Percentiles rank a stretch among this genome's conserved stretches.
phyloP scores from a whole-genome alignment of 495 filamentous ascomycete species.

The Penicillium paradoxum region DNA sequence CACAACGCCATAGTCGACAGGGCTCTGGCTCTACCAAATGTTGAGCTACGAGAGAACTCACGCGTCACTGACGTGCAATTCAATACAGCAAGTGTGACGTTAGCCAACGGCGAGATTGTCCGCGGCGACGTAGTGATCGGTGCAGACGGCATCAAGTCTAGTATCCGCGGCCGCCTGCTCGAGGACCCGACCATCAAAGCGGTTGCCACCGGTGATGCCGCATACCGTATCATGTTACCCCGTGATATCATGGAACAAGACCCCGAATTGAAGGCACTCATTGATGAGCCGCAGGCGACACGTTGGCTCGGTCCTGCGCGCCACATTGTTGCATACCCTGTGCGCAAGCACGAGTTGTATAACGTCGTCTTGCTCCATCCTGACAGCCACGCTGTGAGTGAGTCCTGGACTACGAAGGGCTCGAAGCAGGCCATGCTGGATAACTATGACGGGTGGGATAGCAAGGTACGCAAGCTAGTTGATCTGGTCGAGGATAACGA shows the following conservation, averaged over 20 bases:
- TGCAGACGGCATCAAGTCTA: conserved; percentile 47
- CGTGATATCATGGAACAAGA: conserved; percentile 35
- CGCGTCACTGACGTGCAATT: conserved; percentile 30
- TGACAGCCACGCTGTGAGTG: conserved; percentile 32
- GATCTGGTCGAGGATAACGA: conserved; percentile 42
- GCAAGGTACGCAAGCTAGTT: conserved; percentile 31
- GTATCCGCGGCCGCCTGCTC: conserved; percentile 29
- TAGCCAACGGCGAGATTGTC: conserved; percentile 31
- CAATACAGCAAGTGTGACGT: conserved; percentile 27
- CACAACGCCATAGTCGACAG: conserved; percentile 38
- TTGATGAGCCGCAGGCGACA: conserved; percentile 36
- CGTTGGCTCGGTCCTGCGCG: conserved; percentile 42
- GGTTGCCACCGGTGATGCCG: conserved; percentile 40
- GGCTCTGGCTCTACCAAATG: conserved; percentile 32
- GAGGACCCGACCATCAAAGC: conserved; percentile 25
- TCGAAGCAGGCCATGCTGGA: conserved; percentile 41
- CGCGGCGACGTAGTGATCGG: conserved; percentile 40
- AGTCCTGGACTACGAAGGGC: conserved; percentile 42
- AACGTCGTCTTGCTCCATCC: conserved; percentile 43
- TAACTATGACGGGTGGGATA: conserved; percentile 38
- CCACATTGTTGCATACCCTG: conserved; percentile 43
- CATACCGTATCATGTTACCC: conserved; percentile 41
- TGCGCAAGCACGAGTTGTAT: conserved; percentile 39
- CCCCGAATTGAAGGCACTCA: conserved; percentile 28
- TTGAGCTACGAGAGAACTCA: conserved; percentile 34